These are phyloP conservation scores for Martiniozyma asiatica DNA, from an alignment of 1,139 yeast species.

Conservation along the genomic window DNA sequence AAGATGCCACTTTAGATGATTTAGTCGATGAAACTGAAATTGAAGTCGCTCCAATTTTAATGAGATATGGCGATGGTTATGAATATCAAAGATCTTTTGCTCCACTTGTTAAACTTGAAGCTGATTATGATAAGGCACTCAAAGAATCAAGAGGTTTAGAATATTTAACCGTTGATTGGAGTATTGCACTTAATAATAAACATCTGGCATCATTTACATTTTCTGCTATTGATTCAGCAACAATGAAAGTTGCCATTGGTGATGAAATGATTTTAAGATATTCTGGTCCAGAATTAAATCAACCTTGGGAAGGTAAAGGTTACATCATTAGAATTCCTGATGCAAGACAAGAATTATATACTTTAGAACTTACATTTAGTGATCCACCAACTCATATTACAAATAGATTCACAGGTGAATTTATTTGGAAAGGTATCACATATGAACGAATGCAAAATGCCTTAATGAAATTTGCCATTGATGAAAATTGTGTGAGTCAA, in stretches of 20 bases:
- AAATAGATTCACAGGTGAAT: conserved; percentile 71
- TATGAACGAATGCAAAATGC: conserved; percentile 81
- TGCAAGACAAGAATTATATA: conserved; percentile 55
- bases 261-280: conserved; percentile 65
- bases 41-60: conserved; percentile 56
- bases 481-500: conserved; percentile 61
- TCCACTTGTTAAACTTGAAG: conserved; percentile 72
- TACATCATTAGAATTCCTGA: conserved; percentile 63
- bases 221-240: conserved; percentile 55
- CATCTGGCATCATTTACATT: conserved; percentile 62
- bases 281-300: conserved; percentile 32
- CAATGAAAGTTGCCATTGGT: conserved; percentile 71
- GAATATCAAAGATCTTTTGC: conserved; percentile 82
- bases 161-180: conserved; percentile 68
- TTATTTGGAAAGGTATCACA: conserved; percentile 82
- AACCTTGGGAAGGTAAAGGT: conserved; percentile 64
- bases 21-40: conserved; percentile 40
- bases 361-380: conserved; percentile 49
- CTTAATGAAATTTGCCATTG: conserved; percentile 57
- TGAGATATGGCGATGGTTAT: conserved; percentile 73
- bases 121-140: conserved; percentile 62
- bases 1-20: conserved; percentile 57
- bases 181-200: conserved; percentile 49
- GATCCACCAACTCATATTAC: conserved; percentile 61
- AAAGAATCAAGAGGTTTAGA: conserved; percentile 75